Base-by-base conservation (phyloP, 2,329 filamentous ascomycete species). In the Paramyrothecium roridum region DNA sequence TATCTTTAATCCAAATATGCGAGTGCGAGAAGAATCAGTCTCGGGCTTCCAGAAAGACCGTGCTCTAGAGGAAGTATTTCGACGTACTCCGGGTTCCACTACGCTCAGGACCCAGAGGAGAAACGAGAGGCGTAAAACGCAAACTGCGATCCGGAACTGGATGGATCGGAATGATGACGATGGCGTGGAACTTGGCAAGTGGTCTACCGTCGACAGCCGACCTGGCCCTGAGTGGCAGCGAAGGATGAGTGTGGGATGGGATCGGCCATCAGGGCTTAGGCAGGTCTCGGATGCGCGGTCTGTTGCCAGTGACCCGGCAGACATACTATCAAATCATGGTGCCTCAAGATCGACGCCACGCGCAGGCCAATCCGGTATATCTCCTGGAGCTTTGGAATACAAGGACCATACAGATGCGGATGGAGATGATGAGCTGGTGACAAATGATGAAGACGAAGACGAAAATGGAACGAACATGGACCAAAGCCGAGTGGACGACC, bases 41-140 rank as follows among this genome's bases (percentile, higher is more conserved):
- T 86, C 89, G 37, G 95, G 92, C 1, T 93, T 89, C 64, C 90
- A 93, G 63, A 96, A 97, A 66, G 93, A 97, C 63, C 87, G 86
- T 53, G 93, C 91, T 8, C 76, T 98, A 21, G 93, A 96, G 61
- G 93, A 97, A 67, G 91, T 98, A 0, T 98, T 98, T 69, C 83
- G 91, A 57, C 79, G 83, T 19, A 84, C 86, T 0, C 91, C 89
- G 26, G 87, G 88, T 57, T 78, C 84, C 51, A 81, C 81, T 8
- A 79, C 84, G 2, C 73, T 87, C 53, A 80, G 82, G 19, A 86
- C 81, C 2, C 81, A 84, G 50, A 79, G 81, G 50, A 80, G 82
- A 52, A 79, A 84, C 26, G 87, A 90, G 61, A 82, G 86, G 57
- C 83, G 84, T 40, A 88, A 92, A 68, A 91, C 88, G 1, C 88